Evolutionary conservation across 768 basidiomycete species (phyloP).

Genomic region (Cubamyces sp.): DNA sequence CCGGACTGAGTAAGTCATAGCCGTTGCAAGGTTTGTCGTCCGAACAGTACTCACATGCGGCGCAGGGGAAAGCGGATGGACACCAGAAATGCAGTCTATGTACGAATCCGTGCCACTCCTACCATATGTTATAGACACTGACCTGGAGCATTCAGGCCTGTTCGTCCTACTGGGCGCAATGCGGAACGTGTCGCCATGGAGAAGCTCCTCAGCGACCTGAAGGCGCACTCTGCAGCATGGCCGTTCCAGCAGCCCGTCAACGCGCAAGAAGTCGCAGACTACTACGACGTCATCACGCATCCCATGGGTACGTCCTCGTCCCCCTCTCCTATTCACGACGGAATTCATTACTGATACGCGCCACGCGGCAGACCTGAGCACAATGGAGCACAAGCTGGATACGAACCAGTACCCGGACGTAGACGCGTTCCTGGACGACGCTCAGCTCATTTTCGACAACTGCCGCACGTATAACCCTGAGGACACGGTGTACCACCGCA

Average conservation of each 20-base stretch:
- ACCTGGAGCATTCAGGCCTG: constrained; percentile 32
- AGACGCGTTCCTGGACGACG: constrained; percentile 77
- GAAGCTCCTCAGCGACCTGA: constrained; percentile 76
- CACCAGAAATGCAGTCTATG: constrained; percentile 76
- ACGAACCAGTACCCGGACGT: constrained; percentile 80
- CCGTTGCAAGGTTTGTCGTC: constrained; percentile 2
- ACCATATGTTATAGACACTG: neutral
- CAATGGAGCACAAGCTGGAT: constrained; percentile 90
- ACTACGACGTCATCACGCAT: constrained; percentile 83
- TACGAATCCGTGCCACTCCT: constrained; percentile 41
- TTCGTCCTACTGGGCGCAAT: constrained; percentile 53
- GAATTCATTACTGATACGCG: neutral
- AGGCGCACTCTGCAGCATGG: constrained; percentile 82
- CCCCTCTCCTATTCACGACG: neutral
- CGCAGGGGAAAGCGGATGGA: constrained; percentile 92
- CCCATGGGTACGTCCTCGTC: constrained; percentile 80
- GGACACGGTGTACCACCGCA: constrained; percentile 76
- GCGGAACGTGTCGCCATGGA: constrained; percentile 72
- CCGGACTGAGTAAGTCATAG: constrained; percentile 61
- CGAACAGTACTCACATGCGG: constrained; percentile 21
- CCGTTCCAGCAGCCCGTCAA: constrained; percentile 86
- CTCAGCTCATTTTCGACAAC: constrained; percentile 86
- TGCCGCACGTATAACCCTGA: constrained; percentile 89
- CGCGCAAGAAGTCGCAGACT: constrained; percentile 79
- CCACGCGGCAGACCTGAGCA: constrained; percentile 66